Evolutionary conservation across 768 basidiomycete species (phyloP).

Genomic region (Pisolithus albus): DNA sequence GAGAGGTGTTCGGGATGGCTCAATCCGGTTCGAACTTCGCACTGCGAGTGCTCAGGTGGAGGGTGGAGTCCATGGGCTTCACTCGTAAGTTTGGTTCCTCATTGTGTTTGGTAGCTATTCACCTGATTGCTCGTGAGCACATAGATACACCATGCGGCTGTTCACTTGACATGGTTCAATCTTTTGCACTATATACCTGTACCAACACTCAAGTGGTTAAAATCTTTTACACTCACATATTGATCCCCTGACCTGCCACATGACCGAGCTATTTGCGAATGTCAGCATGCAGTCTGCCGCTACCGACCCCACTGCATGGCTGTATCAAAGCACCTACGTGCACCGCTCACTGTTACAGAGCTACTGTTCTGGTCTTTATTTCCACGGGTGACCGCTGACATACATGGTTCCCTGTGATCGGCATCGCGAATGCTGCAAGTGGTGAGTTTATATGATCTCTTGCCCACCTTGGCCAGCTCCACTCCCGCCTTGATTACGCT

Average conservation of each 20-base stretch:
- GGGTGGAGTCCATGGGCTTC: slow-evolving; percentile 91
- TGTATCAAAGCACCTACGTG: not conserved
- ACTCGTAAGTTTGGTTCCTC: slow-evolving; percentile 60
- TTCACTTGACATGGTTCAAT: slow-evolving; percentile 30
- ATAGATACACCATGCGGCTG: slow-evolving; percentile 53
- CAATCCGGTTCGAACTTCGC: slow-evolving; percentile 83
- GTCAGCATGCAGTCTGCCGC: not conserved
- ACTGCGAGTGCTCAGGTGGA: slow-evolving; percentile 95
- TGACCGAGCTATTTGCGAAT: not conserved
- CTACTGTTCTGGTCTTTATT: too few relatives aligned
- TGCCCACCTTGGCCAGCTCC: too few relatives aligned
- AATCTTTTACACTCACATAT: not conserved
- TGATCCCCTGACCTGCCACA: not conserved
- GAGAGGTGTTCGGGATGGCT: slow-evolving; percentile 55
- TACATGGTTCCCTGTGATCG: too few relatives aligned
- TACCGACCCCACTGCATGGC: not conserved
- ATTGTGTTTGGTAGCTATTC: not conserved
- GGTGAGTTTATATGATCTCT: too few relatives aligned
- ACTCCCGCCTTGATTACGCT: too few relatives aligned
- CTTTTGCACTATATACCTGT: not conserved
- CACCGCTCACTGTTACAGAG: not conserved
- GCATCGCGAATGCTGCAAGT: too few relatives aligned
- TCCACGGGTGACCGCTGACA: too few relatives aligned
- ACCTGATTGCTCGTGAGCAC: slow-evolving; percentile 4
- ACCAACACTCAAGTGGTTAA: not conserved